phyloP scores from a whole-genome alignment of 1,284 basidiomycete genomes.

The Rhizopogon hawkerae region DNA sequence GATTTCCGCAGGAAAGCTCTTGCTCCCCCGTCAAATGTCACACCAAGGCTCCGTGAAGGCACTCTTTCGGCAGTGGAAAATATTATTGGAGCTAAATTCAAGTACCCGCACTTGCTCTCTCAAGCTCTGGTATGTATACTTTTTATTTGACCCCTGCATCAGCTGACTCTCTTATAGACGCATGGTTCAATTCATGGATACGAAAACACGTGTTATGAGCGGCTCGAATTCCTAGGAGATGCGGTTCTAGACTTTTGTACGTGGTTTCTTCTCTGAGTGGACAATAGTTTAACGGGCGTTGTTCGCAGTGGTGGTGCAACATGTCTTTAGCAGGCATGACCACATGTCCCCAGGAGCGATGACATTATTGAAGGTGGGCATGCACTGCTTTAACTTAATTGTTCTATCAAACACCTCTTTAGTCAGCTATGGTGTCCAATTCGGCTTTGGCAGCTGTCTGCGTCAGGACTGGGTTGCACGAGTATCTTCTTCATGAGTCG shows the following conservation, averaged over 20 bases:
- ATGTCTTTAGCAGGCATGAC: slow-evolving; percentile 57
- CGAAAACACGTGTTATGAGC: slow-evolving; percentile 54
- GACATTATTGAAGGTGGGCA: slow-evolving; percentile 62
- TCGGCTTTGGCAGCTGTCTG: slow-evolving; percentile 64
- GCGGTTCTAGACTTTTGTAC: slow-evolving; percentile 71
- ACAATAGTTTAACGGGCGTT: slow-evolving; percentile 9
- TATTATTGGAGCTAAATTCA: slow-evolving; percentile 55
- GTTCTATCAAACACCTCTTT: slow-evolving; percentile 3
- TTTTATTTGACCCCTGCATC: background rate
- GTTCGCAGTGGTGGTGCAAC: slow-evolving; percentile 57
- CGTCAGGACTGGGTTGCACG: slow-evolving; percentile 55
- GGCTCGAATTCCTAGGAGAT: slow-evolving; percentile 77
- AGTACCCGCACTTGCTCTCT: slow-evolving; percentile 50
- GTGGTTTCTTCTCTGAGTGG: slow-evolving; percentile 20
- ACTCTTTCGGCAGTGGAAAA: slow-evolving; percentile 49
- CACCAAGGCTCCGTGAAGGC: slow-evolving; percentile 34
- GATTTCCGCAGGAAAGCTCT: slow-evolving; percentile 53
- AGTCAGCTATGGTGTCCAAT: slow-evolving; percentile 80
- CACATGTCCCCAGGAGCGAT: slow-evolving; percentile 61
- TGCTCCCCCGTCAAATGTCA: slow-evolving; percentile 33
- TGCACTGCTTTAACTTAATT: slow-evolving; percentile 2
- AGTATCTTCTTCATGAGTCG: slow-evolving; percentile 52
- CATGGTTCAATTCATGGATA: slow-evolving; percentile 52
- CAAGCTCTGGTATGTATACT: slow-evolving; percentile 56
- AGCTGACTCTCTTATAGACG: slow-evolving; percentile 35